phyloP scores from a whole-genome alignment of 352 stramenopile species.

The Phytophthora hybrid region DNA sequence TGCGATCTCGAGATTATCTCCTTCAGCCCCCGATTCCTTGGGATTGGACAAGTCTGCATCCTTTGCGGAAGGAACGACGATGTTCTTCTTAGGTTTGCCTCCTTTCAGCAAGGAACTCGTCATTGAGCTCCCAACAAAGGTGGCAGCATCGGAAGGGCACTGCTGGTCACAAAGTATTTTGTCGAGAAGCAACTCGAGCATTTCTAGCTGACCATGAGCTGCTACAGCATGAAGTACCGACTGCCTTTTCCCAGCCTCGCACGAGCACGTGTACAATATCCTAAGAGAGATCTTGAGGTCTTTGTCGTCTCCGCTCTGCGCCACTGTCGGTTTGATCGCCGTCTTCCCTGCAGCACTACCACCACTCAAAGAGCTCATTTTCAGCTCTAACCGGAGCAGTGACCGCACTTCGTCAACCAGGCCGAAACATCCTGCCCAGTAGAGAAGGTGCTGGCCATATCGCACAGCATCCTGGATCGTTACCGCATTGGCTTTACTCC shows the following conservation, averaged over 20 bases:
- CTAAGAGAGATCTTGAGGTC: slow-evolving; percentile 22
- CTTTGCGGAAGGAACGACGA: slow-evolving; percentile 32
- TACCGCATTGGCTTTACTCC: slow-evolving; percentile 25
- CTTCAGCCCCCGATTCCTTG: background rate
- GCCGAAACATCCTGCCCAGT: slow-evolving; percentile 78
- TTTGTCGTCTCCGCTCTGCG: slow-evolving; percentile 19
- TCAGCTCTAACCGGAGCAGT: slow-evolving; percentile 44
- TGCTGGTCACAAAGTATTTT: slow-evolving; percentile 58
- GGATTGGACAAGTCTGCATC: background rate
- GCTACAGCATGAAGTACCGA: slow-evolving; percentile 72
- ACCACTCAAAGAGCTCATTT: slow-evolving; percentile 15
- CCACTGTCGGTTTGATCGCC: slow-evolving; percentile 12
- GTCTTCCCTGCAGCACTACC: slow-evolving; percentile 3
- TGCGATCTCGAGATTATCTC: slow-evolving; percentile 33
- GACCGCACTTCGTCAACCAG: slow-evolving; percentile 59
- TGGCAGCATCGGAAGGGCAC: slow-evolving; percentile 29
- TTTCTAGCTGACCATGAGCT: slow-evolving; percentile 59
- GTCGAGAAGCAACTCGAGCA: slow-evolving; percentile 59
- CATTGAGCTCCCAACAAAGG: slow-evolving; percentile 12
- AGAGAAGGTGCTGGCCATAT: slow-evolving; percentile 82
- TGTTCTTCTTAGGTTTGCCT: slow-evolving; percentile 28
- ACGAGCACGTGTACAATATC: slow-evolving; percentile 71
- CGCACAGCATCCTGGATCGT: slow-evolving; percentile 54
- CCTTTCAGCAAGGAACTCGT: slow-evolving; percentile 22
- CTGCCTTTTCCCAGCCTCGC: slow-evolving; percentile 69